Percentiles rank a stretch among this genome's conserved stretches.
These are phyloP conservation scores for Acidiella bohemica DNA, from an alignment of 495 filamentous ascomycete species.

Conservation along the genomic window DNA sequence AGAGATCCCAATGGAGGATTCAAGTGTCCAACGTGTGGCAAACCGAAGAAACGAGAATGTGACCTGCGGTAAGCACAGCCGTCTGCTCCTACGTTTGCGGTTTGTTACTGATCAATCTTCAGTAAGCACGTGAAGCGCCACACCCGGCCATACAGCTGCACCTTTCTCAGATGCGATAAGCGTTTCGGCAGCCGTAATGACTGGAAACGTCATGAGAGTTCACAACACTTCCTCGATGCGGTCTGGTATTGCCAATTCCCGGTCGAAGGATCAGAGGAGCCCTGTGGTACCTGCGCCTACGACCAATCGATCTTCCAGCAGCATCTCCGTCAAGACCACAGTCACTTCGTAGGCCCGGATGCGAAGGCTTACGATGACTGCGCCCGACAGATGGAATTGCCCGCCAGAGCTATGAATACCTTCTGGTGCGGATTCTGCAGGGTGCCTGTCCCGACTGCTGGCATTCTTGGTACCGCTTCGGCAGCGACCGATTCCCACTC, in stretches of 20 bases:
- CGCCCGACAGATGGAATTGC: too few species aligned
- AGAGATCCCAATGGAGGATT: not conserved
- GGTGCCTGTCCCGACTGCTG: too few species aligned
- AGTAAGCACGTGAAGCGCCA: constrained; percentile 89
- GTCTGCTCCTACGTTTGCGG: not conserved
- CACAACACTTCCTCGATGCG: constrained; percentile 65
- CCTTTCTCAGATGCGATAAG: constrained; percentile 57
- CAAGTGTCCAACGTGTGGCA: constrained; percentile 5
- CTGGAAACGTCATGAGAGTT: constrained; percentile 92
- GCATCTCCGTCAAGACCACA: constrained; percentile 45
- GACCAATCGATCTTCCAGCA: constrained; percentile 45
- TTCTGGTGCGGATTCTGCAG: too few species aligned
- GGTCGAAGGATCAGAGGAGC: constrained; percentile 10
- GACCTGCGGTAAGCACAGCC: constrained; percentile 48
- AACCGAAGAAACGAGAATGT: constrained; percentile 16
- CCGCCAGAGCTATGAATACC: too few species aligned
- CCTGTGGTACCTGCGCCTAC: constrained; percentile 48
- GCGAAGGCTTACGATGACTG: too few species aligned
- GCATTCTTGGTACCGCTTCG: too few species aligned
- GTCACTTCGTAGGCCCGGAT: constrained; percentile 24
- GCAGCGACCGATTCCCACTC: too few species aligned
- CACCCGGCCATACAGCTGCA: constrained; percentile 77
- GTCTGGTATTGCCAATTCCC: constrained; percentile 58
- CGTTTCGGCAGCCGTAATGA: constrained; percentile 86
- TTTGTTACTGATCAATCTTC: not conserved